Conservation (phyloP, 495 filamentous ascomycete species). For the Penicillium flavigenum region DNA sequence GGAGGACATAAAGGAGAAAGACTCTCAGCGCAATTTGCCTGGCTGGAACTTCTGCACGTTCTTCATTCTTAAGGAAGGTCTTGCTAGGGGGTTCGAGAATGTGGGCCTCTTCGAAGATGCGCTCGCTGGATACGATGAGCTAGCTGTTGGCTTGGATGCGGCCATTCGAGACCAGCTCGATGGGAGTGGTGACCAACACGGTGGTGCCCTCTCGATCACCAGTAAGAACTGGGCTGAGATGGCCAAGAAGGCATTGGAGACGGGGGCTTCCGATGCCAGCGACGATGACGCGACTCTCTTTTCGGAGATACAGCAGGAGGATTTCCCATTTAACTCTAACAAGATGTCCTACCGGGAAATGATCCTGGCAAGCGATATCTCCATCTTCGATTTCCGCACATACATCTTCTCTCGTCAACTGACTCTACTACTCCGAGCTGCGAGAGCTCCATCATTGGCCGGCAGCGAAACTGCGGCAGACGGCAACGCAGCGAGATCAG, state of each 20-base stretch:
- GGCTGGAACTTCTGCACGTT: constrained; percentile 99
- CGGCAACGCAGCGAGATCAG: constrained; percentile 17
- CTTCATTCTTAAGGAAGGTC: constrained; percentile 93
- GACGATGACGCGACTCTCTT: constrained; percentile 21
- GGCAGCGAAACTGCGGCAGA: constrained; percentile 21
- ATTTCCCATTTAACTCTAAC: constrained; percentile 62
- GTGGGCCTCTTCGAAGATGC: constrained; percentile 96
- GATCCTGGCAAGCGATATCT: constrained; percentile 93
- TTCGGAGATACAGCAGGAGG: constrained; percentile 35
- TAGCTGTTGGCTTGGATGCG: constrained; percentile 78
- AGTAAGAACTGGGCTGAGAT: constrained; percentile 68
- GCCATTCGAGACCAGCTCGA: constrained; percentile 72
- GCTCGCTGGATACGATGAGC: constrained; percentile 86
- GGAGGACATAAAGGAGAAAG: constrained; percentile 92
- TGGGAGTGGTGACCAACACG: constrained; percentile 56
- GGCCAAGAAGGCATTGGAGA: constrained; percentile 50
- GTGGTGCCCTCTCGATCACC: constrained; percentile 62
- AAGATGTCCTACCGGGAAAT: constrained; percentile 88
- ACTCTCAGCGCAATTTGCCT: constrained; percentile 80
- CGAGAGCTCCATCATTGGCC: constrained; percentile 54
- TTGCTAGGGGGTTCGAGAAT: constrained; percentile 91
- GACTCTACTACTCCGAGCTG: constrained; percentile 76
- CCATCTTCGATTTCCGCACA: constrained; percentile 92
- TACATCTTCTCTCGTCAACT: constrained; percentile 94
- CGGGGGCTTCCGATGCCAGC: constrained; percentile 9